A percentile compares a stretch with the other conserved stretches of the same genome.
Evolutionary conservation across 2,329 filamentous ascomycete genomes (phyloP).

Genomic region (Daldinia eschscholtzii): DNA sequence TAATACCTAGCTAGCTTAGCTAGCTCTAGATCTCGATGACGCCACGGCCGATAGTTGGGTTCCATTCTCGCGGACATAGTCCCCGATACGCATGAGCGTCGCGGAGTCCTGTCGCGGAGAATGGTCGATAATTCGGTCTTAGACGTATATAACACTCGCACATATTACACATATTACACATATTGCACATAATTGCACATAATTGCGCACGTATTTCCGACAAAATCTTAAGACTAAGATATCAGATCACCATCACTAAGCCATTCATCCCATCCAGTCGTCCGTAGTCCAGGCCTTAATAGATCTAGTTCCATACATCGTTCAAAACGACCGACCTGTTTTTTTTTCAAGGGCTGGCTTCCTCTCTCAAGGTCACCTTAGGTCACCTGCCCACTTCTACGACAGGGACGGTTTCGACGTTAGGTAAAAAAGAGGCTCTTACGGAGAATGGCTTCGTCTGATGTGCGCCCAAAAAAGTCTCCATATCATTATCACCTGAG

Average conservation of each 20-base stretch:
- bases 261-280: not conserved
- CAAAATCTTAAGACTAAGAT: slow-evolving; percentile 22
- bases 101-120: slow-evolving; percentile 14
- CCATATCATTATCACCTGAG: slow-evolving; percentile 21
- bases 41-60: slow-evolving; percentile 35
- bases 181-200: slow-evolving; percentile 13
- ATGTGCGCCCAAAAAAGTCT: slow-evolving; percentile 21
- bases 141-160: slow-evolving; percentile 14
- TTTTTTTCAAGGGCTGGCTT: slow-evolving; percentile 2
- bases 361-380: not conserved
- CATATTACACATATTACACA: slow-evolving; percentile 12
- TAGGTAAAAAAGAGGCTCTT: slow-evolving; percentile 3
- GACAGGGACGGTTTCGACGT: slow-evolving; percentile 21
- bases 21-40: slow-evolving; percentile 14
- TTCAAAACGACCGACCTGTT: slow-evolving; percentile 20
- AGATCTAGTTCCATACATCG: slow-evolving; percentile 26
- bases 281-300: slow-evolving; percentile 18
- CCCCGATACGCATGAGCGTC: slow-evolving; percentile 28
- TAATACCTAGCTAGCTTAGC: not conserved
- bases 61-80: slow-evolving; percentile 33
- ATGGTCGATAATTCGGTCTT: slow-evolving; percentile 24
- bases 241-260: slow-evolving; percentile 25
- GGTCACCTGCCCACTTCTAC: slow-evolving; percentile 18
- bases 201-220: slow-evolving; percentile 33
- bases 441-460: slow-evolving; percentile 23